Percentiles rank a stretch among this genome's conserved stretches.
These are phyloP conservation scores for Erythrophleum ivorense DNA, from an alignment of 331 rosid genomes.

Conservation along the genomic window DNA sequence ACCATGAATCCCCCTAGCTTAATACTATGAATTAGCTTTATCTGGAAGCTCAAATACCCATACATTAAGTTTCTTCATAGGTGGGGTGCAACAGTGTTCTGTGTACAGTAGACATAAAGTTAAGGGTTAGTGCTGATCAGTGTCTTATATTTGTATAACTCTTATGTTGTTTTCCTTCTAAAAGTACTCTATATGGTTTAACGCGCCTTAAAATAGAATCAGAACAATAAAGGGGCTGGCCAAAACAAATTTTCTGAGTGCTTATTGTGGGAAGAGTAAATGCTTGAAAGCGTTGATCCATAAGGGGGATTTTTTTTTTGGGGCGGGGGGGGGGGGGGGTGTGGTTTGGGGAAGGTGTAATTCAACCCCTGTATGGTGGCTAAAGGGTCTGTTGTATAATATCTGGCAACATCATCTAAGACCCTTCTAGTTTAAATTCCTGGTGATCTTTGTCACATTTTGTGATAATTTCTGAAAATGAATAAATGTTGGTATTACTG, in stretches of 20 bases:
- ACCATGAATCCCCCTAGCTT: neutral
- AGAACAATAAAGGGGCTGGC: neutral
- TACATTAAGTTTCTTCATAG: neutral
- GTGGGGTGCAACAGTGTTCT: constrained; percentile 3
- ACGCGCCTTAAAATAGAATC: neutral
- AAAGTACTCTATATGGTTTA: neutral
- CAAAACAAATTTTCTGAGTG: neutral
- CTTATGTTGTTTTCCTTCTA: constrained; percentile 17
- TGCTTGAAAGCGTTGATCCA: neutral
- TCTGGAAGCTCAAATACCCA: neutral
- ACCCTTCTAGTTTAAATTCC: neutral
- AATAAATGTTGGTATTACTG: neutral
- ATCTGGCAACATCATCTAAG: neutral
- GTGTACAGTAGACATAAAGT: constrained; percentile 2
- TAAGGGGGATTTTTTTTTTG: neutral
- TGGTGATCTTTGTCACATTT: constrained; percentile 5
- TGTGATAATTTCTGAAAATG: neutral
- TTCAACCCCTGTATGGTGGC: neutral
- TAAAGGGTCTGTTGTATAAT: neutral
- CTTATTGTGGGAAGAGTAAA: neutral
- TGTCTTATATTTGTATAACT: neutral
- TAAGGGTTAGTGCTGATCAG: neutral
- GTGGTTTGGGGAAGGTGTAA: neutral
- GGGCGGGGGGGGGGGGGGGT: neutral
- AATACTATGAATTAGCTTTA: neutral